Conservation (phyloP, 2,329 filamentous ascomycete genomes). For the Lanzia echinophila region DNA sequence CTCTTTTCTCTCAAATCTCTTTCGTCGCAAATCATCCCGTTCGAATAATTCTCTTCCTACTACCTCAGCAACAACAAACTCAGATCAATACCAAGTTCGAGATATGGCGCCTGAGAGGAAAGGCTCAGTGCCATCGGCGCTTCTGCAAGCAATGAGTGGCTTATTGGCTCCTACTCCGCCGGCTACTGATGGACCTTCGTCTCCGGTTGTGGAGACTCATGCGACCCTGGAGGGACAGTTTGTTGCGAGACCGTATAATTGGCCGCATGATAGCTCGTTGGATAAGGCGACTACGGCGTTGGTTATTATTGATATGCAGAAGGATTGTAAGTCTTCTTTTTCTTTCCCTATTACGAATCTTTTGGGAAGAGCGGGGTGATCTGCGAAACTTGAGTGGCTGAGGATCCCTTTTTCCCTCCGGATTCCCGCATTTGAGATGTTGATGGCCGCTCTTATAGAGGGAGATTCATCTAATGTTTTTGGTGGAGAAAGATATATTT, state of each 20-base stretch:
- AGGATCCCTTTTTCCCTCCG: too few relatives aligned
- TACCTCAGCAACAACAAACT: neutral
- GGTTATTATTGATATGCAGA: constrained; percentile 50
- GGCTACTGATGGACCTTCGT: too few relatives aligned
- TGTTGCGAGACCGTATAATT: constrained; percentile 32
- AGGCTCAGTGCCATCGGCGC: too few relatives aligned
- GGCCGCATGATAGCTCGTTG: constrained; percentile 36
- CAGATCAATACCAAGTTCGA: too few relatives aligned
- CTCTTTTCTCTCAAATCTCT: neutral
- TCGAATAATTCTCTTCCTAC: neutral
- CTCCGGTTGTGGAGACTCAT: neutral
- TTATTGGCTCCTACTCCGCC: too few relatives aligned
- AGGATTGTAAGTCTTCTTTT: constrained; percentile 37
- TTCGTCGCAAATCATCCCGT: neutral
- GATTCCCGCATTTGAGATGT: too few relatives aligned
- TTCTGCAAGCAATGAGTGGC: too few relatives aligned
- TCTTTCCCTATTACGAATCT: neutral
- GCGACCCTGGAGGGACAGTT: constrained; percentile 10
- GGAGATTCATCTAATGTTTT: too few relatives aligned
- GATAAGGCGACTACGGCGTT: constrained; percentile 40
- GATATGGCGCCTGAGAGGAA: too few relatives aligned
- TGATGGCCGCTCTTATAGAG: too few relatives aligned
- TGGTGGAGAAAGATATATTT: too few relatives aligned
- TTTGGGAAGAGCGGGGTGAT: neutral
- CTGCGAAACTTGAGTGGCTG: too few relatives aligned